These are phyloP conservation scores for Aspergillus fumigatiaffinis DNA, from an alignment of 2,329 filamentous ascomycete genomes.

Conservation along the genomic window DNA sequence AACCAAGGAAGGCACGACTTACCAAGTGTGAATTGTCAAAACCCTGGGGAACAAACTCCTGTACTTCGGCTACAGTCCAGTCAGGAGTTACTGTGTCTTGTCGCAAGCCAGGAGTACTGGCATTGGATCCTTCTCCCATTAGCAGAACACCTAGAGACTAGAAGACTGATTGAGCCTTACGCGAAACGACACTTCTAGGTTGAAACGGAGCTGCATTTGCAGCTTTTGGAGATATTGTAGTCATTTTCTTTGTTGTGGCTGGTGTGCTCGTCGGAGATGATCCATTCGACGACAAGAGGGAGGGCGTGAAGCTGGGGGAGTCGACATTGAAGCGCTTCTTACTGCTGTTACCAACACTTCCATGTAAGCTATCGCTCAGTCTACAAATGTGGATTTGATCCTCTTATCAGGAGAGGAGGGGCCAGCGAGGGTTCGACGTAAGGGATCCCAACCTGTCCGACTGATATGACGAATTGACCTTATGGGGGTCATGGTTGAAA, in stretches of 20 bases:
- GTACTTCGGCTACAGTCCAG: constrained; percentile 43
- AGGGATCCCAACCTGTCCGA: constrained; percentile 35
- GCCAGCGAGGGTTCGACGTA: neutral
- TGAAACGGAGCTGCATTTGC: constrained; percentile 71
- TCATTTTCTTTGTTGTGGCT: constrained; percentile 57
- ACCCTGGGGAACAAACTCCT: constrained; percentile 52
- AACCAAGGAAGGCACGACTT: constrained; percentile 23
- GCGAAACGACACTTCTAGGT: constrained; percentile 39
- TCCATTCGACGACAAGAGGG: constrained; percentile 39
- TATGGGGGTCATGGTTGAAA: constrained; percentile 80
- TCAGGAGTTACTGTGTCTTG: constrained; percentile 41
- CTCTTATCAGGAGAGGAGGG: neutral
- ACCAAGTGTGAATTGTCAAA: constrained; percentile 50
- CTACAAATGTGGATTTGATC: neutral
- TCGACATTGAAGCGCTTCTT: constrained; percentile 88
- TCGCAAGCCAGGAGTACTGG: constrained; percentile 37
- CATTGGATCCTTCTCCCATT: constrained; percentile 36
- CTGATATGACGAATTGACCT: constrained; percentile 45
- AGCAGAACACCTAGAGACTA: constrained; percentile 11
- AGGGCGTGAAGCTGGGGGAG: constrained; percentile 88
- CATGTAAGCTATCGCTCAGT: constrained; percentile 16
- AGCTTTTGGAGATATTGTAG: constrained; percentile 76
- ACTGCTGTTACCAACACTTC: constrained; percentile 15
- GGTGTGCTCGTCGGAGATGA: constrained; percentile 23
- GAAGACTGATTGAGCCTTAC: constrained; percentile 24